Base-by-base conservation (phyloP, 2,329 filamentous ascomycete genomes). In the Leptographium lundbergii region DNA sequence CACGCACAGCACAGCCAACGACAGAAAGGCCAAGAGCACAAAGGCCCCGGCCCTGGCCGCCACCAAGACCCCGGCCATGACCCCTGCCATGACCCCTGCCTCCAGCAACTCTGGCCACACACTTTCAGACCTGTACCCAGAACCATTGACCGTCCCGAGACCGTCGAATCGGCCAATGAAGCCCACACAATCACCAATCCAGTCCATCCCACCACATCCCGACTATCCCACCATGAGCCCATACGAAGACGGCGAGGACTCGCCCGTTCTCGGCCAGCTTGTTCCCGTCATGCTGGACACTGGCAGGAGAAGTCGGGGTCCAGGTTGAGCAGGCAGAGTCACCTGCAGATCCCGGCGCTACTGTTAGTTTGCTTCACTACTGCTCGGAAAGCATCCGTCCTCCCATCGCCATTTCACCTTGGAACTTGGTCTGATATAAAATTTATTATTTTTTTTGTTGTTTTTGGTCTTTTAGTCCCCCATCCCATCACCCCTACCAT, bases 161-260 rank as follows among this genome's bases (percentile, higher is more conserved):
- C 52, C 6, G 34, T 34, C 5, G 22, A 29, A 17, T 14, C 47
- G 10, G 9, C n/a, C 45, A 24, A n/a, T n/a, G n/a, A n/a, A n/a
- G n/a, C n/a, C n/a, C n/a, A n/a, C 25, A 10, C 53, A 66, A 67
- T 64, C 57, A 67, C 67, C 0, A 68, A 69, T 56, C 62, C 42
- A 45, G 42, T 7, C 42, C 4, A 45, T n/a, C 3, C 42, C 42
- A n/a, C 5, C 6, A n/a, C 42, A 45, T 45, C 42, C 42, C 17
- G 42, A 45, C 42, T 45, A 45, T 22, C 42, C 42, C 6, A 3
- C 19, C 19, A 45, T 45, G 42, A 45, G 9, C 17, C 42, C 42
- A 5, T 45, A 45, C 19, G 42, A 48, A 19, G 54, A 27, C 19
- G 13, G 5, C 29, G 47, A 32, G 48, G 48, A 45, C 22, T 57